Conservation (phyloP, 345 rosid species). For the Eucalyptus pauciflora region DNA sequence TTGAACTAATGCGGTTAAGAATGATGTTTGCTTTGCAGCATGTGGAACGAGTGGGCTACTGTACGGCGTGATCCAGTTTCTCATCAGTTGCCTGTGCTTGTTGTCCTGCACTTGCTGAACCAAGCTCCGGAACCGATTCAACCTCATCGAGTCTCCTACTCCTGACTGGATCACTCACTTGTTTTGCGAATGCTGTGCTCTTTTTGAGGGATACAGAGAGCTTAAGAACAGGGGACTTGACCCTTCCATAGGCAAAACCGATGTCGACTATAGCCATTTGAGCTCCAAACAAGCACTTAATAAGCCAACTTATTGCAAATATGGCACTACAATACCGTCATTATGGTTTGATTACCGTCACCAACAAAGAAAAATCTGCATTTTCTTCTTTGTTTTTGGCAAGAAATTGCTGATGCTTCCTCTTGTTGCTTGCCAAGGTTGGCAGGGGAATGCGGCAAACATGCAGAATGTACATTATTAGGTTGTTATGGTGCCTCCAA, state of each 20-base stretch:
- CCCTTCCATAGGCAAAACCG: conserved; percentile 1
- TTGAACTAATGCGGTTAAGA: neutral
- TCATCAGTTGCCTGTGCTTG: no score
- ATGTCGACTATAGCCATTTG: neutral
- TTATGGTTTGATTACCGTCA: neutral
- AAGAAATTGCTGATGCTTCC: neutral
- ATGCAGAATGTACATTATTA: neutral
- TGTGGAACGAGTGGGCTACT: neutral
- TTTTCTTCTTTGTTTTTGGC: neutral
- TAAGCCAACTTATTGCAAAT: neutral
- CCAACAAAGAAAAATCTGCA: neutral
- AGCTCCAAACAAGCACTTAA: neutral
- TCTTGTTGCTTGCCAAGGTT: neutral
- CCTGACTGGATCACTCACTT: no score
- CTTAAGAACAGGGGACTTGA: neutral
- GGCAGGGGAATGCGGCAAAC: neutral
- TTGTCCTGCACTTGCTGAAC: no score
- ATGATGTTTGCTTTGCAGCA: neutral
- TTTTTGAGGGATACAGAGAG: conserved; percentile 4
- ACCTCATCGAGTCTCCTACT: no score
- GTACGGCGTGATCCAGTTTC: neutral
- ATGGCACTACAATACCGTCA: neutral
- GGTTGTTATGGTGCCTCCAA: neutral
- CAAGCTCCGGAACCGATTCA: no score
- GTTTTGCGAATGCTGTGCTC: neutral